Conservation (phyloP, 1,139 yeast species). For the Pichia sorboxylosa region DNA sequence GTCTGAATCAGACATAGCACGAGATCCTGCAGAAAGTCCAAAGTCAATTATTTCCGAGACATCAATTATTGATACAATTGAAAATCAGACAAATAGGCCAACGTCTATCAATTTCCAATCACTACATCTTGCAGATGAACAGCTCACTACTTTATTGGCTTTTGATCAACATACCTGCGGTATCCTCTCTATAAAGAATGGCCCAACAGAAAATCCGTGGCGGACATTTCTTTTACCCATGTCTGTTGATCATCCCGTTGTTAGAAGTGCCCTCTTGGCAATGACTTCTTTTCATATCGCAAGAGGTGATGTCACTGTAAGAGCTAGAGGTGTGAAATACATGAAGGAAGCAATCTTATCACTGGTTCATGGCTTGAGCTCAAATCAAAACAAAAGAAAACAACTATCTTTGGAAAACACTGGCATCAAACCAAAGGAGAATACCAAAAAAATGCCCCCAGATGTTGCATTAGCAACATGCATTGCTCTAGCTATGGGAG, state of each 20-base stretch:
- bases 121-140: constrained; percentile 16
- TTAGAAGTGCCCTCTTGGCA: constrained; percentile 52
- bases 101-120: constrained; percentile 6
- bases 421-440: constrained; percentile 1
- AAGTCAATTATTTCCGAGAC: constrained; percentile 1
- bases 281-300: constrained; percentile 58
- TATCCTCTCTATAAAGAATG: constrained; percentile 53
- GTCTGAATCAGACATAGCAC: background rate
- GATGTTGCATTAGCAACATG: constrained; percentile 59
- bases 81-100: constrained; percentile 1
- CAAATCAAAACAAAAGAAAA: constrained; percentile 16
- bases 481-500: constrained; percentile 49
- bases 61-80: constrained; percentile 1
- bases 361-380: constrained; percentile 44
- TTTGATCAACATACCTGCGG: constrained; percentile 44
- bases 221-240: constrained; percentile 45
- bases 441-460: constrained; percentile 8
- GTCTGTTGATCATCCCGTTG: constrained; percentile 40
- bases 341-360: constrained; percentile 52
- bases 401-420: background rate
- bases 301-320: constrained; percentile 30
- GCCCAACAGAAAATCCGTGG: constrained; percentile 60
- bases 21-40: constrained; percentile 5
- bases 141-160: constrained; percentile 24
- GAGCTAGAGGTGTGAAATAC: constrained; percentile 41